phyloP scores from a whole-genome alignment of 305 asterid genomes.

The Salvia sclarea region DNA sequence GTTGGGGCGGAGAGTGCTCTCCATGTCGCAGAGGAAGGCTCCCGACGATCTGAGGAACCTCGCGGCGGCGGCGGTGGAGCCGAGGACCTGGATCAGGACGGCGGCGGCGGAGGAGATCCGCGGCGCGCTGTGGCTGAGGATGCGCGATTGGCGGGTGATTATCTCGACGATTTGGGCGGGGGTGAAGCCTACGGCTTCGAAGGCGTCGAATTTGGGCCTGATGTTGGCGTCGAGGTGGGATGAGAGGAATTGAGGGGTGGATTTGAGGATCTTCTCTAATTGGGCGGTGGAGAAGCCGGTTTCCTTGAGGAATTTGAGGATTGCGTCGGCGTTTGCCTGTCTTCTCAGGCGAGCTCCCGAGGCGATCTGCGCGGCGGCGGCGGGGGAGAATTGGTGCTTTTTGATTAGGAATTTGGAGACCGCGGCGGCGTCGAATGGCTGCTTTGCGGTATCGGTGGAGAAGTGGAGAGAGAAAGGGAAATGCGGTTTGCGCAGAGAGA shows the following conservation, averaged over 20 bases:
- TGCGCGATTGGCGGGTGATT: slow-evolving; percentile 23
- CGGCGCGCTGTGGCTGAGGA: slow-evolving; percentile 18
- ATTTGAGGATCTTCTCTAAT: slow-evolving; percentile 20
- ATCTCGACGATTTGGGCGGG: slow-evolving; percentile 30
- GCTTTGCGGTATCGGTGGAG: background rate
- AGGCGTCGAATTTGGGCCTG: slow-evolving; percentile 37
- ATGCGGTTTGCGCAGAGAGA: background rate
- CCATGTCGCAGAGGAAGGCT: slow-evolving; percentile 26
- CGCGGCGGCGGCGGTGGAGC: slow-evolving; percentile 33
- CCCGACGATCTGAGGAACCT: slow-evolving; percentile 29
- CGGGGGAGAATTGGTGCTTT: slow-evolving; percentile 32
- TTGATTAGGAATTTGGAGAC: slow-evolving; percentile 21
- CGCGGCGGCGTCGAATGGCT: background rate
- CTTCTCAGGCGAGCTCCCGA: slow-evolving; percentile 12
- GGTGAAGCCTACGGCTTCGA: slow-evolving; percentile 40
- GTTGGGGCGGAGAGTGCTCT: slow-evolving; percentile 37
- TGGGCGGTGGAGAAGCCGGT: slow-evolving; percentile 33
- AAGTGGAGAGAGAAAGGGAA: background rate
- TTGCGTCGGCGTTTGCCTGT: slow-evolving; percentile 24
- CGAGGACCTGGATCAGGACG: slow-evolving; percentile 26
- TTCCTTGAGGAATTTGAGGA: slow-evolving; percentile 25
- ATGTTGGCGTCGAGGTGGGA: slow-evolving; percentile 26
- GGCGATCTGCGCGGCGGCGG: slow-evolving; percentile 25
- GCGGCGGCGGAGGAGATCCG: slow-evolving; percentile 26
- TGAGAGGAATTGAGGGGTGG: background rate